Conservation (phyloP, 2,329 filamentous ascomycete species). For the Aspergillus carbonarius region DNA sequence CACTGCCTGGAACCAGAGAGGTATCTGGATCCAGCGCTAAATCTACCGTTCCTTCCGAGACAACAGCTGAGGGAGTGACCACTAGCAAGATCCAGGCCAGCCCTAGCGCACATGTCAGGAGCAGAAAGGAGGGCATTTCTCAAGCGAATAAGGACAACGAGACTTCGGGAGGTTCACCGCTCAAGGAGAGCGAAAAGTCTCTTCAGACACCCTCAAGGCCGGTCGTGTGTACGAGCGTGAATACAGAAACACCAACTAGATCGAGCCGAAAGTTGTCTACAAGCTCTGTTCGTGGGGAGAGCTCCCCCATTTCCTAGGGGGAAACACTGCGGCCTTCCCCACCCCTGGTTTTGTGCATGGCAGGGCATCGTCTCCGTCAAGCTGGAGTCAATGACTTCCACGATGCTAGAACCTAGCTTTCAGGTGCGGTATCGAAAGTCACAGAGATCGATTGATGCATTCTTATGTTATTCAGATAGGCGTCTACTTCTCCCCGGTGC, state of each 20-base stretch:
- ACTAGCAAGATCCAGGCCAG: slow-evolving; percentile 30
- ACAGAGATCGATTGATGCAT: slow-evolving; percentile 20
- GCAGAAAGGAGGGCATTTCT: slow-evolving; percentile 33
- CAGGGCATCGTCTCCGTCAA: slow-evolving; percentile 14
- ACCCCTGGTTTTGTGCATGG: slow-evolving; percentile 21
- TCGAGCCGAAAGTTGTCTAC: slow-evolving; percentile 26
- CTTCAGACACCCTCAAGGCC: slow-evolving; percentile 19
- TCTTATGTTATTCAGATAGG: slow-evolving; percentile 4
- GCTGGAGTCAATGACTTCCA: slow-evolving; percentile 20
- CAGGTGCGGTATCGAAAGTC: slow-evolving; percentile 7
- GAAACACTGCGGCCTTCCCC: slow-evolving; percentile 17
- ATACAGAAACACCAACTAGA: slow-evolving; percentile 22
- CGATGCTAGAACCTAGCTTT: slow-evolving; percentile 15
- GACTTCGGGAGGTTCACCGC: slow-evolving; percentile 14
- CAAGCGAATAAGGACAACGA: slow-evolving; percentile 25
- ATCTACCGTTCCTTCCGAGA: slow-evolving; percentile 22
- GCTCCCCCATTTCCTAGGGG: slow-evolving; percentile 17
- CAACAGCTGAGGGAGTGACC: slow-evolving; percentile 18
- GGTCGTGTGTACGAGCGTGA: slow-evolving; percentile 20
- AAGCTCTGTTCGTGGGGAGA: slow-evolving; percentile 18
- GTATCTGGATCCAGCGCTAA: slow-evolving; percentile 33
- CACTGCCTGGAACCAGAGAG: slow-evolving; percentile 30
- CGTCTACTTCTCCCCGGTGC: background rate
- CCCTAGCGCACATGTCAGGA: slow-evolving; percentile 32
- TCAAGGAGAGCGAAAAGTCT: slow-evolving; percentile 20